These are phyloP conservation scores for Sapria himalayana DNA, from an alignment of 345 rosid genomes.

Conservation along the genomic window DNA sequence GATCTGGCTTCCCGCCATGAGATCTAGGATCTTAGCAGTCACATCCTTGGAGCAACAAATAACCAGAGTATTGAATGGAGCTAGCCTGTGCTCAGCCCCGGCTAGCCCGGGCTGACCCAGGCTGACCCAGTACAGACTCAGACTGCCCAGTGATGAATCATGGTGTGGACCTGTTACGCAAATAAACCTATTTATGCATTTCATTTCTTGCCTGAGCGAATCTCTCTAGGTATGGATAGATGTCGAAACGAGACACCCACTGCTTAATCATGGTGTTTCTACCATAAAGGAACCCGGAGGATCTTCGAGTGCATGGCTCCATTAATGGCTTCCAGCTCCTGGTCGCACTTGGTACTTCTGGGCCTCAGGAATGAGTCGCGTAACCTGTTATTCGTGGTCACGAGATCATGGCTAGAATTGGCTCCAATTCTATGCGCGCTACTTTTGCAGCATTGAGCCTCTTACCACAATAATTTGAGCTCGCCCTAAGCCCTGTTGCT, in stretches of 20 bases:
- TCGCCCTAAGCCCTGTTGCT: constrained; percentile 48
- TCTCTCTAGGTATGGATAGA: constrained; percentile 72
- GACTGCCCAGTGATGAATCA: no score
- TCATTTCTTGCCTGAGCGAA: constrained; percentile 33
- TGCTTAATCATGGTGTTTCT: constrained; percentile 43
- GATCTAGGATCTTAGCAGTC: constrained; percentile 35
- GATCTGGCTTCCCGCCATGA: constrained; percentile 61
- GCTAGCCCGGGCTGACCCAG: no score
- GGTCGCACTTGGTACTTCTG: constrained; percentile 61
- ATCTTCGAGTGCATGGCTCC: constrained; percentile 53
- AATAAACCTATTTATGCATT: no score
- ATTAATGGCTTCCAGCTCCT: constrained; percentile 50
- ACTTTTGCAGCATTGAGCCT: no score
- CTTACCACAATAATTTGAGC: constrained; percentile 76
- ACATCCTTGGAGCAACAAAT: constrained; percentile 26
- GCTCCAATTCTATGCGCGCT: no score
- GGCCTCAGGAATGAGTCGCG: constrained; percentile 68
- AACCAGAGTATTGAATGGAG: no score
- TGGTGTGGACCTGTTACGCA: no score
- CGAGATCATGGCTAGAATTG: no score
- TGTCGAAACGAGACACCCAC: constrained; percentile 86
- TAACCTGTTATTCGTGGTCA: constrained; percentile 23
- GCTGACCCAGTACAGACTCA: no score
- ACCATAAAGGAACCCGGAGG: constrained; percentile 66
- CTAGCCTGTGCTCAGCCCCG: no score